Percentiles rank a stretch among this genome's conserved stretches.
Evolutionary conservation across 2,329 filamentous ascomycete genomes (phyloP).

Genomic region (Fusarium guadeloupense): DNA sequence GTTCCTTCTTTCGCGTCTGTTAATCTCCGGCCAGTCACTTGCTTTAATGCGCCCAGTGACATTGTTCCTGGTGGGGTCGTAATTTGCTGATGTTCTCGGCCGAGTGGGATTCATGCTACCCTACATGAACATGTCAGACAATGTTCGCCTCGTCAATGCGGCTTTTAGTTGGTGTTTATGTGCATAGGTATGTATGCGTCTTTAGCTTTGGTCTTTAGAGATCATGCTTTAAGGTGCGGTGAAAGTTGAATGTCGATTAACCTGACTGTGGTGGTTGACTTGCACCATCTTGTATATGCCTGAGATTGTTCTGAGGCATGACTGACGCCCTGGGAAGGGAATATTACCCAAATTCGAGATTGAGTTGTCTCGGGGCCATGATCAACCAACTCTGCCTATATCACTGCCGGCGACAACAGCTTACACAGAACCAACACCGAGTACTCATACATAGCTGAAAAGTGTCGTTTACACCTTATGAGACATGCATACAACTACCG

Average conservation of each 20-base stretch:
- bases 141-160: slow-evolving; percentile 2
- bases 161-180: background rate
- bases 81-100: slow-evolving; percentile 29
- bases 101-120: slow-evolving; percentile 24
- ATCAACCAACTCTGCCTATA: background rate
- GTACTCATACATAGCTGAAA: background rate
- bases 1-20: slow-evolving; percentile 13
- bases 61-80: slow-evolving; percentile 9
- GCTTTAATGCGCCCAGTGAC: slow-evolving; percentile 14
- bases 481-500: slow-evolving; percentile 13
- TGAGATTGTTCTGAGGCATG: too few relatives aligned
- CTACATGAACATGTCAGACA: slow-evolving; percentile 8
- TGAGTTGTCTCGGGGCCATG: background rate
- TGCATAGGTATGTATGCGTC: background rate
- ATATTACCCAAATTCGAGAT: background rate
- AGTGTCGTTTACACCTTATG: background rate
- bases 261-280: background rate
- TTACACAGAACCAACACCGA: background rate
- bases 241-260: background rate
- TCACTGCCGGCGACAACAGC: background rate
- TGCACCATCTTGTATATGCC: too few relatives aligned
- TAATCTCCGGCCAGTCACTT: slow-evolving; percentile 32
- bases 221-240: too few relatives aligned
- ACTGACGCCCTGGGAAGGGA: too few relatives aligned
- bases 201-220: background rate